A percentile compares a stretch with the other conserved stretches of the same genome.
Conservation (phyloP, 108 stramenopile genomes). For the Seminavis robusta region DNA sequence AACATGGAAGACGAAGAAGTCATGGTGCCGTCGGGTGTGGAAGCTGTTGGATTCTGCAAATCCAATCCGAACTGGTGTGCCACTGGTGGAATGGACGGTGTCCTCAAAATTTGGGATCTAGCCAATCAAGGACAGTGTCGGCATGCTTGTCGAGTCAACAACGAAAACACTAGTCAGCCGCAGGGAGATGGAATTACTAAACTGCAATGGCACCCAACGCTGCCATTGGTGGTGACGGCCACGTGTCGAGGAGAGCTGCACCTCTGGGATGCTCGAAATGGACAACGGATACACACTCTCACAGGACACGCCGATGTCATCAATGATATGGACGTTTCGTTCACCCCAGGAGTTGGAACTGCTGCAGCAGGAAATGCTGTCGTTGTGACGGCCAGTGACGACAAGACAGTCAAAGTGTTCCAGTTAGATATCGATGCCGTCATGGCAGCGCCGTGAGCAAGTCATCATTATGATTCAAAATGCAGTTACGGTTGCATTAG, state of each 20-base stretch:
- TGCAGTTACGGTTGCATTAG: no score
- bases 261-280: constrained; percentile 90
- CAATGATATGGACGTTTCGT: constrained; percentile 67
- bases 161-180: background rate
- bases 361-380: constrained; percentile 31
- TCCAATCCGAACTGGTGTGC: constrained; percentile 80
- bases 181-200: constrained; percentile 48
- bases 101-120: constrained; percentile 87
- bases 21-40: constrained; percentile 70
- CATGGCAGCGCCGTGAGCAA: no score
- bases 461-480: no score
- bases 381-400: constrained; percentile 77
- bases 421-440: constrained; percentile 33
- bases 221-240: constrained; percentile 69
- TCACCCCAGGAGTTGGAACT: constrained; percentile 14
- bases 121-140: constrained; percentile 47
- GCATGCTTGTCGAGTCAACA: constrained; percentile 28
- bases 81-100: constrained; percentile 84
- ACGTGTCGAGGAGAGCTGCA: constrained; percentile 77
- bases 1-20: constrained; percentile 47
- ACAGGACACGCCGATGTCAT: constrained; percentile 87
- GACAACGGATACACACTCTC: constrained; percentile 48
- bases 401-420: constrained; percentile 73
- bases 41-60: constrained; percentile 85
- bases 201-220: constrained; percentile 77